Evolutionary conservation across 176 grass and related monocot species (phyloP).

Genomic region (Ananas comosus): DNA sequence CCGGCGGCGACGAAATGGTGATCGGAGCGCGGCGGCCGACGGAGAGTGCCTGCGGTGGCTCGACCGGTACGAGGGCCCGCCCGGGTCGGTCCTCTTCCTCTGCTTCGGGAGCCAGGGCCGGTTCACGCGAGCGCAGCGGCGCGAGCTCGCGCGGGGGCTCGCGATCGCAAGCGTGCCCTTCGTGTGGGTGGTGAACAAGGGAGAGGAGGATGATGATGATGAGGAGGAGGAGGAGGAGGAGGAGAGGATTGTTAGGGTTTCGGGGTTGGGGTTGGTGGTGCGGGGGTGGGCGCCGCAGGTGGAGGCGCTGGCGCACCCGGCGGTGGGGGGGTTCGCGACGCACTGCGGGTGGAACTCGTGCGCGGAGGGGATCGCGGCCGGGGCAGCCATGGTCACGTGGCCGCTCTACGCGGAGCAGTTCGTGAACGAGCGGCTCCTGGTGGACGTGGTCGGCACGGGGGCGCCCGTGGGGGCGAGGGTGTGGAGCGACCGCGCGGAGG

Average conservation of each 20-base stretch:
- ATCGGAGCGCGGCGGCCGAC: background rate
- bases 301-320: slow-evolving; percentile 1
- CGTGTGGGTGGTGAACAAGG: slow-evolving; percentile 25
- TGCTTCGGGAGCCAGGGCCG: slow-evolving; percentile 31
- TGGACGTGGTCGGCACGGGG: background rate
- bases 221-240: background rate
- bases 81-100: slow-evolving; percentile 24
- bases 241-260: background rate
- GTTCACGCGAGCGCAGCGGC: slow-evolving; percentile 21
- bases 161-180: slow-evolving; percentile 31
- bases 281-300: slow-evolving; percentile 21
- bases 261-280: slow-evolving; percentile 1
- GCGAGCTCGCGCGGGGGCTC: slow-evolving; percentile 30
- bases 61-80: background rate
- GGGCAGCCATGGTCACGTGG: slow-evolving; percentile 45
- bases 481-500: background rate
- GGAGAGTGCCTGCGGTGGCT: slow-evolving; percentile 26
- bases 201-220: too few species aligned
- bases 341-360: slow-evolving; percentile 22
- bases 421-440: slow-evolving; percentile 20
- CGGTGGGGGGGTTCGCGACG: slow-evolving; percentile 17
- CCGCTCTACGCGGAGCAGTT: slow-evolving; percentile 32
- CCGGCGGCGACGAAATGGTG: too few species aligned
- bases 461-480: slow-evolving; percentile 10
- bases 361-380: slow-evolving; percentile 14